Evolutionary conservation across 2,329 filamentous ascomycete genomes (phyloP), one percentile per base, ranked within the genome.

Genomic region (Botrytis elliptica): DNA sequence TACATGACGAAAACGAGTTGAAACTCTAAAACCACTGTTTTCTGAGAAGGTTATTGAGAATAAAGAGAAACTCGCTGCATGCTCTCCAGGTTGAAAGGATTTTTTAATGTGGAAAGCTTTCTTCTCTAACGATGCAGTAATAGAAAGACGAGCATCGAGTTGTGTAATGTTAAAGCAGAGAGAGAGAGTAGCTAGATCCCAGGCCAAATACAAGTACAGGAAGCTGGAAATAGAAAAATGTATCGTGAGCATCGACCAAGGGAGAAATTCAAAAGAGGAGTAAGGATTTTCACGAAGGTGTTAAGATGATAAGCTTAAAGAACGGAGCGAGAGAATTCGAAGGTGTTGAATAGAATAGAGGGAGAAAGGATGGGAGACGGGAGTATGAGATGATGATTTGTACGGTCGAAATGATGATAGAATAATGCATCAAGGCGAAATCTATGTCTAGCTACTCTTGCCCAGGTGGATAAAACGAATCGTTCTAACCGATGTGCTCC

Each of bases 11-110:
- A 57, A 57, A 29, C 2, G 7, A 29, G 14, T 18, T 57, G 2
- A 1, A 18, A 4, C 16, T 29, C 3, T 25, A 55, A 49, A 14
- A 8, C 1, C 3, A 3, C 14, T 29, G 6, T 29, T 29, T 29
- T 57, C 14, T 29, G 7, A 57, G 52, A 57, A 57, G 1, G 9
- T n/a, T 29, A 29, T 16, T 3, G 3, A 4, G 6, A 55, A 16
- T 16, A 16, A 3, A 12, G 25, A 3, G n/a, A 8, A 29, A 0
- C 16, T 6, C n/a, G n/a, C 52, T 55, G n/a, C n/a, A 1, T 18
- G 4, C 18, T 29, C 25, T 55, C 12, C 25, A 16, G 25, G 29
- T 29, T 29, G 1, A 8, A 7, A 8, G 14, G 12, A 16, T 55
- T 55, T 0, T 29, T 29, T 0, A 7, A 8, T 29, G 2, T 14